Evolutionary conservation across 2,329 filamentous ascomycete genomes (phyloP).

Genomic region (Gremmenia infestans): DNA sequence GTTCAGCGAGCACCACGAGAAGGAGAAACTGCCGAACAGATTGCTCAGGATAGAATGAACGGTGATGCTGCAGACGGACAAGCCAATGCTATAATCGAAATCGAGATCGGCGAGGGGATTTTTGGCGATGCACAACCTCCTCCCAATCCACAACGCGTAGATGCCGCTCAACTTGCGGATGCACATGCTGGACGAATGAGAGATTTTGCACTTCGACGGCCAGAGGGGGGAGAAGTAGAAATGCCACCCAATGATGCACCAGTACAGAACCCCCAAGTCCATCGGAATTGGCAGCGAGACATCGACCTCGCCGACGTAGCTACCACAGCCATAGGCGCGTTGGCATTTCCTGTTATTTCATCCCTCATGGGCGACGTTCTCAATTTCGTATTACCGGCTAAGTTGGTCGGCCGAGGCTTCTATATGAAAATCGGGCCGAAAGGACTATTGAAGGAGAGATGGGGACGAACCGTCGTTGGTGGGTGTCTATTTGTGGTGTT

Average conservation of each 20-base stretch:
- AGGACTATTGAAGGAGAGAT: conserved; percentile 69
- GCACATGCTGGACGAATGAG: background rate
- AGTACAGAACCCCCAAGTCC: conserved; percentile 6
- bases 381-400: conserved; percentile 59
- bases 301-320: conserved; percentile 50
- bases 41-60: conserved; percentile 21
- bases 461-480: conserved; percentile 84
- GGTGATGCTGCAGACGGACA: conserved; percentile 29
- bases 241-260: background rate
- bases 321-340: conserved; percentile 58
- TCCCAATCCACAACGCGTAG: background rate
- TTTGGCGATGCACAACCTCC: conserved; percentile 2
- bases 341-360: conserved; percentile 79
- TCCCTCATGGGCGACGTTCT: conserved; percentile 73
- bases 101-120: conserved; percentile 18
- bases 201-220: no score
- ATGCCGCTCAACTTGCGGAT: background rate
- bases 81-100: conserved; percentile 25
- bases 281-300: conserved; percentile 22
- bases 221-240: background rate
- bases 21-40: conserved; percentile 30
- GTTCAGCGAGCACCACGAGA: conserved; percentile 31
- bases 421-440: conserved; percentile 22
- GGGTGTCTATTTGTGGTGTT: conserved; percentile 84
- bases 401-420: conserved; percentile 49